Evolutionary conservation across 306 rosid genomes (phyloP).

Genomic region (Prunus kanzakura): DNA sequence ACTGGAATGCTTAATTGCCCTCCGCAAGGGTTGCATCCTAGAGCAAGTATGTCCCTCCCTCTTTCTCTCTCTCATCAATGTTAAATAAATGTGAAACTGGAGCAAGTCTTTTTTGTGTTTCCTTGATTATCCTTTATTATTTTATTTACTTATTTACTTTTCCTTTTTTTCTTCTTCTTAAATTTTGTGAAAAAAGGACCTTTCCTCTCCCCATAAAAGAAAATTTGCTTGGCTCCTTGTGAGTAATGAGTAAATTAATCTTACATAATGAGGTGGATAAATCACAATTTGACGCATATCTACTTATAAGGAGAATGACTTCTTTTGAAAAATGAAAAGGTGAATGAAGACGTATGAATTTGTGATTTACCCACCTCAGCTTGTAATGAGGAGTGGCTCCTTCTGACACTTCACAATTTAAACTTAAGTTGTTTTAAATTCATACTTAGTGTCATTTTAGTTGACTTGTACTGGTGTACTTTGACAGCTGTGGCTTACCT

Average conservation of each 20-base stretch:
- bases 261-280: neutral
- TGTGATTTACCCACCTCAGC: neutral
- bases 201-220: neutral
- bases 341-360: neutral
- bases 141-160: no score
- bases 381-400: neutral
- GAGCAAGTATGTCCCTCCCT: constrained; percentile 57
- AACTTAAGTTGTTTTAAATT: neutral
- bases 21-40: constrained; percentile 82
- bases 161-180: no score
- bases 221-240: neutral
- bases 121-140: neutral
- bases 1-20: constrained; percentile 53
- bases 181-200: neutral
- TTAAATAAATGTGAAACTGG: no score
- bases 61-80: neutral
- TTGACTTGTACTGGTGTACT: neutral
- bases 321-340: neutral
- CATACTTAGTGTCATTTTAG: neutral
- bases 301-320: neutral
- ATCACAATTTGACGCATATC: neutral
- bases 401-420: neutral
- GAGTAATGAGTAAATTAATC: neutral
- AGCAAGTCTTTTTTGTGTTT: no score
- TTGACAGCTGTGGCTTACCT: neutral